Conservation (phyloP, 345 rosid genomes). For the Hypericum perforatum region DNA sequence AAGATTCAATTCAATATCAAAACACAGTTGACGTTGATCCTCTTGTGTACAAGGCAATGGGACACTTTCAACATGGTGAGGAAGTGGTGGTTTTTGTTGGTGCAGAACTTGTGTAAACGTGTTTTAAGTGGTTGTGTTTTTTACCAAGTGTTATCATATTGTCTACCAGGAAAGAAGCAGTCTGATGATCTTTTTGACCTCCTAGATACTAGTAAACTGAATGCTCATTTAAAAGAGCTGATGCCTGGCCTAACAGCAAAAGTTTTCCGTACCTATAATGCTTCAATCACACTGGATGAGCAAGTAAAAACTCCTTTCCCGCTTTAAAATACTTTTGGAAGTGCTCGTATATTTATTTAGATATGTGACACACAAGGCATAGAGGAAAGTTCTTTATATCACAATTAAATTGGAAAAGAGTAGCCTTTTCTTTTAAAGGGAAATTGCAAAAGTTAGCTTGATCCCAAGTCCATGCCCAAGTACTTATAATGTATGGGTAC, state of each 20-base stretch:
- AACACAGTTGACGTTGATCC: conserved; percentile 87
- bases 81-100: conserved; percentile 10
- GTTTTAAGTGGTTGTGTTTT: conserved; percentile 2
- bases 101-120: neutral
- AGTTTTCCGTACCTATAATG: conserved; percentile 98
- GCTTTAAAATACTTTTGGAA: no score
- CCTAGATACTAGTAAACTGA: conserved; percentile 83
- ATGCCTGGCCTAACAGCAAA: conserved; percentile 99
- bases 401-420: no score
- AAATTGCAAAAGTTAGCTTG: no score
- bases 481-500: no score
- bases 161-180: conserved; percentile 46
- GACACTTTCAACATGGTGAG: conserved; percentile 73
- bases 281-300: conserved; percentile 82
- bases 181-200: conserved; percentile 74
- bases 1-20: conserved; percentile 93
- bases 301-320: conserved; percentile 36
- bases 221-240: conserved; percentile 92
- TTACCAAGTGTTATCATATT: conserved; percentile 7
- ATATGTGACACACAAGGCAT: no score
- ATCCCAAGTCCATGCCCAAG: no score
- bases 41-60: conserved; percentile 88
- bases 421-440: no score
- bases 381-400: no score
- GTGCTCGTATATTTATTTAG: no score